A percentile compares a stretch with the other conserved stretches of the same genome.
phyloP scores from a whole-genome alignment of 805 yeast genomes.

The Sugiyamaella smithiae region DNA sequence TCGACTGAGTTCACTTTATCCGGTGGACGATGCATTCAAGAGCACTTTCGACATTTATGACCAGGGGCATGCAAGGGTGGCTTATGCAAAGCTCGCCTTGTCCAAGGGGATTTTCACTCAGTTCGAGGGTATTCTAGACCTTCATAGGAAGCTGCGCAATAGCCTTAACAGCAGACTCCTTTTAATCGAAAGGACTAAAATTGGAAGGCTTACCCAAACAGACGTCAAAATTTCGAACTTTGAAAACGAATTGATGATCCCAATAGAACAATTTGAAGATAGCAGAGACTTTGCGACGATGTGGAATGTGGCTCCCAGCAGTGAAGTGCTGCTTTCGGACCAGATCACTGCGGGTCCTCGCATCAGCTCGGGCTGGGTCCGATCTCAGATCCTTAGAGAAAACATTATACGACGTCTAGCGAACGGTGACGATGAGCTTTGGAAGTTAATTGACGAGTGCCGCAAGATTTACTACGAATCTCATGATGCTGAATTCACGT shows the following conservation, averaged over 20 bases:
- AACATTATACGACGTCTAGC: constrained; percentile 25
- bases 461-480: not conserved
- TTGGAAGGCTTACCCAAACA: constrained; percentile 23
- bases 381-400: constrained; percentile 36
- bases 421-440: constrained; percentile 16
- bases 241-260: constrained; percentile 9
- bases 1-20: constrained; percentile 46
- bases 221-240: constrained; percentile 13
- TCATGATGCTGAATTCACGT: constrained; percentile 29
- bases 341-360: constrained; percentile 30
- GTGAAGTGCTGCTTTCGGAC: constrained; percentile 26
- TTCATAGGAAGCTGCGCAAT: constrained; percentile 48
- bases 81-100: constrained; percentile 52
- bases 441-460: constrained; percentile 1
- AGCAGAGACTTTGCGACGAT: constrained; percentile 58
- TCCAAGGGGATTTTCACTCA: constrained; percentile 62
- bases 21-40: constrained; percentile 39
- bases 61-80: constrained; percentile 49
- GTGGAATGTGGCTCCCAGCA: constrained; percentile 49
- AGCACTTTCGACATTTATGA: constrained; percentile 50
- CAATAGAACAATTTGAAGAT: constrained; percentile 37
- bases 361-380: constrained; percentile 33
- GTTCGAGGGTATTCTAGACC: constrained; percentile 60
- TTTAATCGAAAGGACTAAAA: constrained; percentile 30
- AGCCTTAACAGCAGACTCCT: constrained; percentile 43